Conservation (phyloP, 768 basidiomycete species). For the Xerocomellus intermedius region DNA sequence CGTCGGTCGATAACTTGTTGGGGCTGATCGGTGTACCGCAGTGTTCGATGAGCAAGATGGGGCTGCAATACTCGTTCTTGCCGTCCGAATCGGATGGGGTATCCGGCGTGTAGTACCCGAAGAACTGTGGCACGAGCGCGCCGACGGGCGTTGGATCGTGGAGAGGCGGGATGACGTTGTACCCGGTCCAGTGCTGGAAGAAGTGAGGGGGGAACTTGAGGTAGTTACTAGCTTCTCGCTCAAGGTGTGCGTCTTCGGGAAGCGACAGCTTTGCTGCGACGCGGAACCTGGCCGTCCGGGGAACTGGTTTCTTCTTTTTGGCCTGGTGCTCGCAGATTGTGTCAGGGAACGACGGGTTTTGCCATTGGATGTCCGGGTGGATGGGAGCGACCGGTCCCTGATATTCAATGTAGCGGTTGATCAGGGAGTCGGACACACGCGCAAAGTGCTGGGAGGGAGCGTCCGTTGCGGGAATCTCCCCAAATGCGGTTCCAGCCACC, state of each 20-base stretch:
- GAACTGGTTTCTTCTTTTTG: slow-evolving; percentile 1
- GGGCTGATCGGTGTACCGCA: slow-evolving; percentile 39
- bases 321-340: slow-evolving; percentile 15
- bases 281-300: slow-evolving; percentile 35
- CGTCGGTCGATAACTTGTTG: slow-evolving; percentile 33
- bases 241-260: slow-evolving; percentile 35
- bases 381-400: background rate
- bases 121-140: slow-evolving; percentile 60
- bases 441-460: background rate
- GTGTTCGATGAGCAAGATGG: slow-evolving; percentile 24
- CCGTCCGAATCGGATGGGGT: slow-evolving; percentile 28
- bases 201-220: slow-evolving; percentile 27
- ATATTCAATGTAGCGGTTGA: background rate
- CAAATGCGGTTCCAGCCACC: background rate
- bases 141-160: slow-evolving; percentile 47
- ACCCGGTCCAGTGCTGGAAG: slow-evolving; percentile 28
- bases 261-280: slow-evolving; percentile 46
- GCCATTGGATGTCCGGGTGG: slow-evolving; percentile 21
- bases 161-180: slow-evolving; percentile 28
- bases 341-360: slow-evolving; percentile 8
- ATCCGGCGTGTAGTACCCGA: slow-evolving; percentile 49
- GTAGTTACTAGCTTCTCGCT: slow-evolving; percentile 27
- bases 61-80: background rate
- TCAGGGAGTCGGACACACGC: background rate
- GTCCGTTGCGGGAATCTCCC: background rate